These are phyloP conservation scores for Naganishia antarctica DNA, from an alignment of 768 basidiomycete species.

Conservation along the genomic window DNA sequence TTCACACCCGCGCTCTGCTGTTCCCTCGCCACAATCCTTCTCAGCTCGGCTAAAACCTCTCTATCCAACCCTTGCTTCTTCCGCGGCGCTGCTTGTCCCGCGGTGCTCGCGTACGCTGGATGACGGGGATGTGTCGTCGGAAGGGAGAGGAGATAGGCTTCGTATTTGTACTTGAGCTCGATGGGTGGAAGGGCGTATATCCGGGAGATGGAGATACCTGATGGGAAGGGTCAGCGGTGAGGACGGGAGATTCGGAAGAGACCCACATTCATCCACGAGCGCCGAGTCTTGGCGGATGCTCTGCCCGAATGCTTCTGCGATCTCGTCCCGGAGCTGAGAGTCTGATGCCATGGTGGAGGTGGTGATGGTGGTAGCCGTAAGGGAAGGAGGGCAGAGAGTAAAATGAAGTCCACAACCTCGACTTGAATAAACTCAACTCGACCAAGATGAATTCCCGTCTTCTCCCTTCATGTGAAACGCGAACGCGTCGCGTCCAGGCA, in stretches of 20 bases:
- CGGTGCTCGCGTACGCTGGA: neutral
- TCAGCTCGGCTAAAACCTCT: constrained; percentile 45
- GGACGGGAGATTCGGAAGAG: neutral
- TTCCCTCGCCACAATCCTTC: constrained; percentile 42
- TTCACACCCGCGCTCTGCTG: constrained; percentile 31
- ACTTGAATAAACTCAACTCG: too few species aligned
- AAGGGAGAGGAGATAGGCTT: constrained; percentile 50
- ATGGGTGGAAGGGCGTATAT: constrained; percentile 50
- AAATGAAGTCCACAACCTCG: too few species aligned
- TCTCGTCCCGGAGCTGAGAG: neutral
- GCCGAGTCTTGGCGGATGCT: neutral
- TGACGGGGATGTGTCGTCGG: constrained; percentile 23
- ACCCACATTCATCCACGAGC: constrained; percentile 15
- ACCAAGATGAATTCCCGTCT: too few species aligned
- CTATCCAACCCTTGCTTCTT: constrained; percentile 39
- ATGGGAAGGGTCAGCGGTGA: neutral
- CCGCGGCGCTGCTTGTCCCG: constrained; percentile 27
- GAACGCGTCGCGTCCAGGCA: too few species aligned
- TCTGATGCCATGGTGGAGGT: constrained; percentile 5
- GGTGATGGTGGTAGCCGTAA: too few species aligned
- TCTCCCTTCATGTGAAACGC: too few species aligned
- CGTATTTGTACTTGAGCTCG: constrained; percentile 53
- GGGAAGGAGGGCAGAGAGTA: too few species aligned
- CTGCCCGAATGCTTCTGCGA: constrained; percentile 8
- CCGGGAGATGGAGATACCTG: constrained; percentile 51